These are phyloP conservation scores for Trichoderma orchidacearum DNA, from an alignment of 495 filamentous ascomycete species.

Conservation along the genomic window DNA sequence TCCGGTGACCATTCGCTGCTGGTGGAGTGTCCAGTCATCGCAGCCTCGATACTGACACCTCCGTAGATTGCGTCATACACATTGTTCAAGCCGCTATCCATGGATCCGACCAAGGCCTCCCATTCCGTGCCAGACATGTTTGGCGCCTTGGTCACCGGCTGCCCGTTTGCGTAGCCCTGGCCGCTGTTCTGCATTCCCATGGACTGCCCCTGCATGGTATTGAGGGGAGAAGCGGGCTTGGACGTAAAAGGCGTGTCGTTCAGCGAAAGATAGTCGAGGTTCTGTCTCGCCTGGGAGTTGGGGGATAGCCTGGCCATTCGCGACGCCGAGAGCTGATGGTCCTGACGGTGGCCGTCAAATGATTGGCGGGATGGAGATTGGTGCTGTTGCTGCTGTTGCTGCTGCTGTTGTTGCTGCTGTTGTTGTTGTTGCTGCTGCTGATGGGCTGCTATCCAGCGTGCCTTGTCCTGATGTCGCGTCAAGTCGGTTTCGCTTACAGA, in stretches of 20 bases:
- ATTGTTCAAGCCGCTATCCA: slow-evolving; percentile 66
- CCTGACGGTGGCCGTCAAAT: slow-evolving; percentile 23
- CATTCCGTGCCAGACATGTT: slow-evolving; percentile 52
- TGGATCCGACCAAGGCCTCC: slow-evolving; percentile 62
- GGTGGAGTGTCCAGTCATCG: slow-evolving; percentile 8
- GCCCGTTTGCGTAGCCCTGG: slow-evolving; percentile 13
- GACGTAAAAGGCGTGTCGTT: slow-evolving; percentile 13
- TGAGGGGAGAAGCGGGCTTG: slow-evolving; percentile 18
- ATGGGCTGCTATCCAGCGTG: slow-evolving; percentile 37
- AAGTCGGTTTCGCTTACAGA: slow-evolving; percentile 37
- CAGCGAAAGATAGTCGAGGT: slow-evolving; percentile 27
- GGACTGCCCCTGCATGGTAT: slow-evolving; percentile 14
- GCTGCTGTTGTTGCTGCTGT: too few relatives aligned
- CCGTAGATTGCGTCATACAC: slow-evolving; percentile 79
- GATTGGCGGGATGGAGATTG: slow-evolving; percentile 23
- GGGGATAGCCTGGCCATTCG: slow-evolving; percentile 15
- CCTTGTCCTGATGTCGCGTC: slow-evolving; percentile 36
- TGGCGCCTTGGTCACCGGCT: slow-evolving; percentile 16
- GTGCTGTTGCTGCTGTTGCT: too few relatives aligned
- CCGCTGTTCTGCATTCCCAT: background rate
- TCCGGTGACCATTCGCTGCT: slow-evolving; percentile 36
- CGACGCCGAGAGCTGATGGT: slow-evolving; percentile 30
- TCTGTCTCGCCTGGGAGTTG: slow-evolving; percentile 12
- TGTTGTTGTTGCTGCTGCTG: too few relatives aligned
- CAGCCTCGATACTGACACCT: slow-evolving; percentile 33